Base-by-base conservation (phyloP, 768 basidiomycete species). In the Clathrus columnatus region DNA sequence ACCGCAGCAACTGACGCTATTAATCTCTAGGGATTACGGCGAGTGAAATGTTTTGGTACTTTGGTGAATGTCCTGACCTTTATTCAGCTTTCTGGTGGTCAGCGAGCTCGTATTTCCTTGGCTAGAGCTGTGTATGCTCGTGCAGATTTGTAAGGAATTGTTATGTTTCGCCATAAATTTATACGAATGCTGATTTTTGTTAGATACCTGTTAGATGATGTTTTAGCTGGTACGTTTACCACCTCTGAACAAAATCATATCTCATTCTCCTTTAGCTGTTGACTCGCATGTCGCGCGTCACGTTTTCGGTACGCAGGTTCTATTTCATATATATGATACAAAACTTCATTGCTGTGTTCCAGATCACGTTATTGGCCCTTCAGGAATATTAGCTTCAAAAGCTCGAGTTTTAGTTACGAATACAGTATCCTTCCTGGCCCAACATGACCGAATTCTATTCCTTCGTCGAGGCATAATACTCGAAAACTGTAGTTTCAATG, bases 111-210 rank as follows among this genome's bases (percentile, higher is more conserved):
- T 26, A 76, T 94, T 6, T 80, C 86, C 14, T 73, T 96, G 7
- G 95, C 95, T 5, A 75, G 93, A 27, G 91, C 90, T 2, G 87
- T 95, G 0, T 97, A 97, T 68, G 84, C 91, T 2, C 79, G 93
- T 45, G 91, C 93, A 1, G 94, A 98, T 67, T 67, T 96, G 80
- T 91, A 61, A 63, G 82, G n/a, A 68, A 5, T 16, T 24, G 2
- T 49, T 36, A 24, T 30, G 36, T 18, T 5, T 2, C 27, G 5
- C 29, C 26, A n/a, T 20, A 0, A 4, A 11, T 21, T 51, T 2
- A 45, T 55, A 6, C 27, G 49, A 61, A 43, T 50, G 26, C 16
- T 42, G 24, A n/a, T 45, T 14, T 7, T 48, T 18, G 4, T 36
- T 56, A 86, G 84, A 28, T 72, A 87, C 48, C 76, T 97, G 1